Evolutionary conservation across 179 eudicot species (phyloP), one percentile per base, ranked within the genome.

Genomic region (Heliamphora ciliata): DNA sequence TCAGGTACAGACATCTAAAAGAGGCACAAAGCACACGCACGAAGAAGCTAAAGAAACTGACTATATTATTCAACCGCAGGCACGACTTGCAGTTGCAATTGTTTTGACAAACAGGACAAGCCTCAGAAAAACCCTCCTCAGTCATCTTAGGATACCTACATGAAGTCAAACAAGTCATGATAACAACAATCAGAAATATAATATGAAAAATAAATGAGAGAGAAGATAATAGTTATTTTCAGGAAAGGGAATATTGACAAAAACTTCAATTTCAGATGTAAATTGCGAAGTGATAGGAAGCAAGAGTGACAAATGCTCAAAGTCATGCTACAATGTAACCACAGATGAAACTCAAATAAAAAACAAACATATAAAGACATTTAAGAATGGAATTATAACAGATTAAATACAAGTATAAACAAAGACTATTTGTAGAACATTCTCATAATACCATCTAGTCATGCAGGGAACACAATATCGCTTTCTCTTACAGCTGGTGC

Each of bases 1-100:
- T 72, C 55, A 24, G 44, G 67, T 9, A 24, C 55, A 47, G 21
- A 64, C 56, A 66, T 63, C 47, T 8, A 61, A 47, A 67, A n/a
- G 9, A 48, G 24, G 65, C 52, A 31, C 4, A 48, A 65, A 31
- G n/a, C 1, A 74, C 13, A 67, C 52, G 52, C 31, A 69, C 14
- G 0, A 11, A 63, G 78, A 21, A 66, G 82, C 63, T 4, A 55
- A 76, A 44, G 52, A 76, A 61, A 52, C 85, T 31, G 77, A 89
- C 91, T 52, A 82, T 76, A 55, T 69, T 10, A 2, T 89, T 90
- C 87, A 88, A 75, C 10, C 90, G 87, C 85, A 92, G 78, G 83
- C 97, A 92, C 55, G 88, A 83, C 88, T 91, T 92, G 86, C 94
- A 92, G 72, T 92, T 92, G 79, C 94, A 92, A 80, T 88, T 91